Base-by-base conservation (phyloP, 352 stramenopile genomes). In the Globisporangium canariense region DNA sequence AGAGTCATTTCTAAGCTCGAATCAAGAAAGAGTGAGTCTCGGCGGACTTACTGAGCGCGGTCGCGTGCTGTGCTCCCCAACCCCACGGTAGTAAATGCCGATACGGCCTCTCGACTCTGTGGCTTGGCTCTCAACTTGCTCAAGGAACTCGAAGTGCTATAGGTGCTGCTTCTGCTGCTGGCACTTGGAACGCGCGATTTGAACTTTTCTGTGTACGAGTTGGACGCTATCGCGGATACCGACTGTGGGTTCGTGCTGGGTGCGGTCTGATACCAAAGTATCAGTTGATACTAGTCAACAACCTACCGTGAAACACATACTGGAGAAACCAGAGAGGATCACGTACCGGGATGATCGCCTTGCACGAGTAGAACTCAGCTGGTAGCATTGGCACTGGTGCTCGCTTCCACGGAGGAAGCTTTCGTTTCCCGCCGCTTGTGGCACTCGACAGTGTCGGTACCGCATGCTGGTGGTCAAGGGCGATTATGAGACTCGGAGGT, bases 311-410 rank as follows among this genome's bases (percentile, higher is more conserved):
- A 47, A 47, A 22, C 18, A n/a, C 5, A 8, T 18, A 25, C 41
- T 1, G 10, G 1, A 36, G 43, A 52, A 20, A 41, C 20, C 30
- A 38, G 3, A 38, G 7, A 8, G 8, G 45, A 30, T 10, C 2
- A 22, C 73, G 14, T 69, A 89, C 80, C 53, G 78, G 69, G 18
- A 84, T 28, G 34, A 81, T 64, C 3, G 72, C 79, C 65, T 91
- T 83, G 38, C 77, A 70, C 14, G 77, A 67, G 61, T 87, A 88
- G 49, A 67, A 74, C 40, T 89, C 72, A 1, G 62, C 49, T 18
- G 81, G 78, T 10, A 83, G 66, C 25, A 91, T 67, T 8, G 84
- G 84, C 34, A 93, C 79, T 1, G 75, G 79, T 10, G 79, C 69
- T 40, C 70, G 77, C 57, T 88, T 89, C 81, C 84, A 90, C 4